A percentile compares a stretch with the other conserved stretches of the same genome.
Conservation (phyloP, 495 filamentous ascomycete genomes). For the Penicillium verhagenii region DNA sequence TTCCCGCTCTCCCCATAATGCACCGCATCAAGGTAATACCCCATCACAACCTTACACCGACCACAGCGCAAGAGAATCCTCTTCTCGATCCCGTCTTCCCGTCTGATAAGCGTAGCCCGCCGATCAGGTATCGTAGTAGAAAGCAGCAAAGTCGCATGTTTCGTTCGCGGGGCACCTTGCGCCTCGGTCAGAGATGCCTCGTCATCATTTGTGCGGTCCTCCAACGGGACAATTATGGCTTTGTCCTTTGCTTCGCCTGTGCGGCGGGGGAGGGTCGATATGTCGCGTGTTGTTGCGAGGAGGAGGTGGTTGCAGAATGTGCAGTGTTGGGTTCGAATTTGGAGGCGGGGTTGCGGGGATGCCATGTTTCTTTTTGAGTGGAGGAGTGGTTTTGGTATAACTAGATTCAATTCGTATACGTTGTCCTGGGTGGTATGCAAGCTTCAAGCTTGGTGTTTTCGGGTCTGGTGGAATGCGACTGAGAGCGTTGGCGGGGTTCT, state of each 20-base stretch:
- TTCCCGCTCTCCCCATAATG: slow-evolving; percentile 32
- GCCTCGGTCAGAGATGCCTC: neutral
- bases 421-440: neutral
- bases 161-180: slow-evolving; percentile 2
- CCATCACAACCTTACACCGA: slow-evolving; percentile 62
- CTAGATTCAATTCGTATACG: neutral
- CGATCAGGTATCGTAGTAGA: slow-evolving; percentile 47
- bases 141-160: slow-evolving; percentile 50
- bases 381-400: neutral
- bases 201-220: slow-evolving; percentile 6
- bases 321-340: slow-evolving; percentile 70
- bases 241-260: slow-evolving; percentile 24
- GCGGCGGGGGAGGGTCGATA: slow-evolving; percentile 56
- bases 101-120: slow-evolving; percentile 53
- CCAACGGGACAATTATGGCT: slow-evolving; percentile 29
- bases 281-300: slow-evolving; percentile 59
- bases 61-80: slow-evolving; percentile 58
- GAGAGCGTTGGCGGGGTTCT: neutral
- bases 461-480: no score
- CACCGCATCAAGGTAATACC: slow-evolving; percentile 52
- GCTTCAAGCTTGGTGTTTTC: neutral
- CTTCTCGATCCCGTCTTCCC: slow-evolving; percentile 75
- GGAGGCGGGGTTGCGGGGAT: slow-evolving; percentile 15
- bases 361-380: slow-evolving; percentile 5
- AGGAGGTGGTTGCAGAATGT: slow-evolving; percentile 68